Base-by-base conservation (phyloP, 768 basidiomycete genomes). In the Termitomyces sp. region DNA sequence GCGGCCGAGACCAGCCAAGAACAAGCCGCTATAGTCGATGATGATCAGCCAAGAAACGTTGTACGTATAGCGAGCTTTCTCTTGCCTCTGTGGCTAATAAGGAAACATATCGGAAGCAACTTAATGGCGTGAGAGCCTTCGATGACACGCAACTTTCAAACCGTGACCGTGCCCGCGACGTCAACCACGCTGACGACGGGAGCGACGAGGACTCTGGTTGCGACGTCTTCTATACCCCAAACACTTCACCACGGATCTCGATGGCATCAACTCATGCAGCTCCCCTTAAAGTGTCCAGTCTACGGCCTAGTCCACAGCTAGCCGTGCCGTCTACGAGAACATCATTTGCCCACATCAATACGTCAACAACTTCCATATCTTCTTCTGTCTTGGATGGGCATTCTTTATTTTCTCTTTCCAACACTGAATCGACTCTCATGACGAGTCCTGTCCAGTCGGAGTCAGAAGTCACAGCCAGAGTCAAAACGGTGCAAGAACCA, bases 181-280 rank as follows among this genome's bases (percentile, higher is more conserved):
- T 52, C 63, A 55, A 61, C 55, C 53, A 56, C 41, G 52, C 33
- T 24, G 20, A 58, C 58, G 52, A 59, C 48, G 61, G 66, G 43
- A 61, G 62, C 54, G 68, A 71, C 62, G 51, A 58, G 33, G 77
- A 79, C 60, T 60, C 65, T 16, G 77, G 75, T 59, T 70, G 72
- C 36, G 82, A 82, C 62, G 72, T 79, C 26, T 89, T 85, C 69
- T 89, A 83, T 67, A 89, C 86, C 1, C 85, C 86, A 18, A 72
- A 75, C 58, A 72, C 80, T 13, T 81, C 83, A 5, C 84, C 84
- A 18, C 72, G 78, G 35, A 72, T 77, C 3, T 82, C 82, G 6
- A 72, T 78, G 66, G 69, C 71, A 11, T 74, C 79, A 7, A 66
- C 71, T 1, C 57, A 59, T 20, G 55, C 58, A 7, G 63, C 35